Evolutionary conservation across 257 asterid species (phyloP).

Genomic region (Jasminum sambac): DNA sequence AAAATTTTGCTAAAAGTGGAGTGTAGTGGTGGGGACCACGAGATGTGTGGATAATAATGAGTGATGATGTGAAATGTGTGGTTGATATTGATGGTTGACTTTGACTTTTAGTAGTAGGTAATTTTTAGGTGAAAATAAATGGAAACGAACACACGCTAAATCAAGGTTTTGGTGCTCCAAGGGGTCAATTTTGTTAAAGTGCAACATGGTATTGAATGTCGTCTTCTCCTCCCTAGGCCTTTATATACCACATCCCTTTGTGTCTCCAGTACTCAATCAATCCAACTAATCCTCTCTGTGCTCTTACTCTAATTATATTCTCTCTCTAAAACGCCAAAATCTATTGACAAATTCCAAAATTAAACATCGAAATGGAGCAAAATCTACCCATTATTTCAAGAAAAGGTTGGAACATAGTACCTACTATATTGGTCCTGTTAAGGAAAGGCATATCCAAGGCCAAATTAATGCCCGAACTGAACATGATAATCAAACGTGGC

Average conservation of each 20-base stretch:
- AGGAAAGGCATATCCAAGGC: conserved; percentile 44
- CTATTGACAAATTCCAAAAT: not conserved
- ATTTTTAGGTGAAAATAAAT: no score
- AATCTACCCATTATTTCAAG: conserved; percentile 33
- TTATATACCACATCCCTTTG: conserved; percentile 33
- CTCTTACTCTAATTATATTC: conserved; percentile 4
- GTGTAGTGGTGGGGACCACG: no score
- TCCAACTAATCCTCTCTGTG: not conserved
- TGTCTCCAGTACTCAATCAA: conserved; percentile 15
- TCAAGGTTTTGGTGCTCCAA: not conserved
- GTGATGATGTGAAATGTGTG: no score
- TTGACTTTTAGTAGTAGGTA: no score
- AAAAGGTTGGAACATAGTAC: conserved; percentile 31
- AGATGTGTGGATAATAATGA: no score
- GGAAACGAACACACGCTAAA: no score
- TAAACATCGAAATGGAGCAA: conserved; percentile 28
- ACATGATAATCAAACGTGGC: conserved; percentile 43
- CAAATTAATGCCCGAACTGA: conserved; percentile 35
- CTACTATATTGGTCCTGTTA: conserved; percentile 32
- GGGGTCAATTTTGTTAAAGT: conserved; percentile 13
- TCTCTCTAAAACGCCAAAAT: conserved; percentile 13
- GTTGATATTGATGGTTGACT: no score
- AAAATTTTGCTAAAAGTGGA: no score
- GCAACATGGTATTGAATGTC: conserved; percentile 15
- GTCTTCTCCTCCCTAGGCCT: conserved; percentile 18